These are phyloP conservation scores for Melampsora americana DNA, from an alignment of 1,284 basidiomycete genomes.

Conservation along the genomic window DNA sequence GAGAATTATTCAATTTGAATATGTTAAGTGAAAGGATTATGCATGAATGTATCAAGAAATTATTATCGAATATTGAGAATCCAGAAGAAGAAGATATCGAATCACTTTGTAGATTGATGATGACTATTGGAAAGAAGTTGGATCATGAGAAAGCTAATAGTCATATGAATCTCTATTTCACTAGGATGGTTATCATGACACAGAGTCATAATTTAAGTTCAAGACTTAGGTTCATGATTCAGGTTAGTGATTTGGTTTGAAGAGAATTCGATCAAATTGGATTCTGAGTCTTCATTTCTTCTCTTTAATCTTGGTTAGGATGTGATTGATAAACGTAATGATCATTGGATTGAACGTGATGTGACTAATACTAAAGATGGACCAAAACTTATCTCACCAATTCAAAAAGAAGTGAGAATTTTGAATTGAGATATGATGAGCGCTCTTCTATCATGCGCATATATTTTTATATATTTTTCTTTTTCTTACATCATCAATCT, in stretches of 20 bases:
- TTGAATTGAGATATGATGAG: too few species aligned
- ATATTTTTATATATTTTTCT: too few species aligned
- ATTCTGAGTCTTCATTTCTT: not conserved
- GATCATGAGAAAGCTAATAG: conserved; percentile 71
- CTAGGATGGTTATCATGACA: conserved; percentile 75
- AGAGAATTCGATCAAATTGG: not conserved
- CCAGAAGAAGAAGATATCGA: conserved; percentile 98
- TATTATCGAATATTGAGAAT: conserved; percentile 83
- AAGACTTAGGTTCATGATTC: conserved; percentile 36
- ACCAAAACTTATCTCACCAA: conserved; percentile 6
- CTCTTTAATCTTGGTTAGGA: conserved; percentile 2
- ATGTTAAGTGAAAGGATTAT: conserved; percentile 94
- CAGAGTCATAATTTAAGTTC: conserved; percentile 59
- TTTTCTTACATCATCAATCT: too few species aligned
- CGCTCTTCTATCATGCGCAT: too few species aligned
- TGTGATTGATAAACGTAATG: conserved; percentile 37
- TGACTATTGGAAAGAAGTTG: conserved; percentile 78
- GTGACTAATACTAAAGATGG: conserved; percentile 13
- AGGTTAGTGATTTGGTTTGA: conserved; percentile 48
- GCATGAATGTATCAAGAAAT: conserved; percentile 92
- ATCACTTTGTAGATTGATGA: conserved; percentile 84
- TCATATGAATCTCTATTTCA: conserved; percentile 90
- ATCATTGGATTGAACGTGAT: conserved; percentile 33
- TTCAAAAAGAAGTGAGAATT: not conserved
- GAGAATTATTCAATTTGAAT: conserved; percentile 93